Base-by-base conservation (phyloP, 2,329 filamentous ascomycete genomes). In the Pseudogymnoascus sp. region DNA sequence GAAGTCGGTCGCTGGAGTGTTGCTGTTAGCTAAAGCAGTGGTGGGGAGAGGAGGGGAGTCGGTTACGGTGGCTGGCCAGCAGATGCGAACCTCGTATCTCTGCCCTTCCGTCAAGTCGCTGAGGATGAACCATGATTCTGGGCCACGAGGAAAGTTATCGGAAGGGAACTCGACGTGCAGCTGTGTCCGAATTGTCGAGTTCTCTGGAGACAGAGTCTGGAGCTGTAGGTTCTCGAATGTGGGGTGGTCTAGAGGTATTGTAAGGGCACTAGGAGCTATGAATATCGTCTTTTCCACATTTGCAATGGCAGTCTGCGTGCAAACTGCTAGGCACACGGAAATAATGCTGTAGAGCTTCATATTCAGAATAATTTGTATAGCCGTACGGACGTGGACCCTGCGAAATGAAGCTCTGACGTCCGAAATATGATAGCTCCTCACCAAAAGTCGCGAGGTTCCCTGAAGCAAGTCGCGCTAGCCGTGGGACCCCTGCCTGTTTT, bases 221-320 rank as follows among this genome's bases (percentile, higher is more conserved):
- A 95, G 80, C 58, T 82, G 80, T 38, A 92, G 79, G 69, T 83
- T 78, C 64, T 83, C 79, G 59, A 90, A 74, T 61, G 77, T 81
- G 63, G 82, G 83, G 67, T 79, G 80, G 60, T 78, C 73, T 61
- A 81, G 74, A 36, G 87, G 83, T 52, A 89, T 75, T 62, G 79
- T 74, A 69, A 84, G 74, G 33, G 79, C 74, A 33, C 77, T 72
- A 9, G 92, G 92, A 22, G 84, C 91, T 36, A 88, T 79, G 77
- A 99, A 97, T 70, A 97, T 91, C 68, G 84, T 81, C 77, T 99
- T 99, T 74, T 97, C 94, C 62, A 89, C 88, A 74, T 99, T 97
- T 73, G 89, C 91, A 67, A 73, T 70, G 64, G 71, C 74, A 45
- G 66, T 52, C 5, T 35, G 41, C n/a, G 60, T 25, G 62, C 36